Percentiles rank a stretch among this genome's conserved stretches.
Evolutionary conservation across 345 rosid species (phyloP).

Genomic region (Eucalyptus erythrocorys): DNA sequence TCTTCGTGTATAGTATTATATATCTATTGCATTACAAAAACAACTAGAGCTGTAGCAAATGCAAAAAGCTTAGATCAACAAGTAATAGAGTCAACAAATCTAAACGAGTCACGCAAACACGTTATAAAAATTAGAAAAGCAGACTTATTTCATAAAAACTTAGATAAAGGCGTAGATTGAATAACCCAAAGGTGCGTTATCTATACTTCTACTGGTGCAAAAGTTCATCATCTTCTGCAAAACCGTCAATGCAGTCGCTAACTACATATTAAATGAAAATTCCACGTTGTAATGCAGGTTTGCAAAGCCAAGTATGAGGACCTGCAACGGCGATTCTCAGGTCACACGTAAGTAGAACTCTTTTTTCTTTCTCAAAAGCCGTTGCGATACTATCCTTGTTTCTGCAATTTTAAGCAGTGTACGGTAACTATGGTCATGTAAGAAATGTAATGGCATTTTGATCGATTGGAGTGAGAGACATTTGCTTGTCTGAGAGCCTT

Average conservation of each 20-base stretch:
- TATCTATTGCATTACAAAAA: background rate
- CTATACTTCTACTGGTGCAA: background rate
- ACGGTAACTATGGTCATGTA: background rate
- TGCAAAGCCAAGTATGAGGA: constrained; percentile 80
- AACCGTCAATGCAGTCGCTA: background rate
- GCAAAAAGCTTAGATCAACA: background rate
- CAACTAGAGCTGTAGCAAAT: background rate
- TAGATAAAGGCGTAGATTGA: background rate
- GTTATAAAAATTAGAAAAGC: background rate
- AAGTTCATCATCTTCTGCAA: background rate
- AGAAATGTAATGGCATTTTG: background rate
- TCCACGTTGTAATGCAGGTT: constrained; percentile 25
- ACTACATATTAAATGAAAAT: background rate
- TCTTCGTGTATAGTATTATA: background rate
- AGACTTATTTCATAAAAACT: background rate
- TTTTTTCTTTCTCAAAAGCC: background rate
- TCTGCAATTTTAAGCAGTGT: background rate
- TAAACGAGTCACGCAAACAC: background rate
- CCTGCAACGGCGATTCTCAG: constrained; percentile 43
- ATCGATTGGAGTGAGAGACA: background rate
- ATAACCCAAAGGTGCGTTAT: background rate
- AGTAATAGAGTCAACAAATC: background rate
- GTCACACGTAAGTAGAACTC: constrained; percentile 44
- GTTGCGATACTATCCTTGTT: background rate
- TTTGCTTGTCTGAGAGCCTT: background rate